Base-by-base conservation (phyloP, 345 rosid genomes). In the Sisymbrium altissimum region DNA sequence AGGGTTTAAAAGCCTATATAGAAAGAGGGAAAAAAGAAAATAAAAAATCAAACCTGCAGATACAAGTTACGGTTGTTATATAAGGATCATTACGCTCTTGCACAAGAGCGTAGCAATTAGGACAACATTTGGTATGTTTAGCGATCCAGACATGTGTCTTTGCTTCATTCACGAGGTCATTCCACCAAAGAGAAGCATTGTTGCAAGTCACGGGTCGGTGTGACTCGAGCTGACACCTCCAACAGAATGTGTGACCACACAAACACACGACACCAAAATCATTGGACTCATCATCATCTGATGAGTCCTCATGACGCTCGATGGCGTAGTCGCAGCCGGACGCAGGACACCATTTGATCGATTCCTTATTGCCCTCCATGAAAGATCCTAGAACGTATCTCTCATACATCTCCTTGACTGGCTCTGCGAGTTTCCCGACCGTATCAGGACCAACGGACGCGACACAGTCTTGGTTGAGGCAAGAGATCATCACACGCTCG, bases 371-470 rank as follows among this genome's bases (percentile, higher is more conserved):
- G 8, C 76, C 3, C 15, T 64, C 63, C 54, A 70, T 2, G 32
- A 13, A 70, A 7, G 71, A 64, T 9, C 8, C n/a, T 2, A 64
- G 15, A 12, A 46, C 7, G 11, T 70, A 70, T 5, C 46, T 48
- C 61, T 70, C 66, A 36, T 76, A 76, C 41, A 76, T 55, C 29
- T 36, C 18, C 45, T 70, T 55, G 41, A 63, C 66, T 40, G 30
- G 14, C 13, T 55, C 38, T 6, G n/a, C 10, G 9, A 63, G 21
- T 7, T 63, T 30, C 1, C 45, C 52, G 17, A 76, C 63, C 38
- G 60, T 63, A 38, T 70, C 70, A 0, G 71, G 66, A 45, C 80
- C 80, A 63, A 76, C 66, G 0, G 71, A n/a, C 1, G 53, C 75
- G 3, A 17, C n/a, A 36, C 80, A 76, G 33, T 6, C 64, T 17